Percentiles rank a stretch among this genome's conserved stretches.
Conservation (phyloP, 768 basidiomycete genomes). For the Trametes cingulata region DNA sequence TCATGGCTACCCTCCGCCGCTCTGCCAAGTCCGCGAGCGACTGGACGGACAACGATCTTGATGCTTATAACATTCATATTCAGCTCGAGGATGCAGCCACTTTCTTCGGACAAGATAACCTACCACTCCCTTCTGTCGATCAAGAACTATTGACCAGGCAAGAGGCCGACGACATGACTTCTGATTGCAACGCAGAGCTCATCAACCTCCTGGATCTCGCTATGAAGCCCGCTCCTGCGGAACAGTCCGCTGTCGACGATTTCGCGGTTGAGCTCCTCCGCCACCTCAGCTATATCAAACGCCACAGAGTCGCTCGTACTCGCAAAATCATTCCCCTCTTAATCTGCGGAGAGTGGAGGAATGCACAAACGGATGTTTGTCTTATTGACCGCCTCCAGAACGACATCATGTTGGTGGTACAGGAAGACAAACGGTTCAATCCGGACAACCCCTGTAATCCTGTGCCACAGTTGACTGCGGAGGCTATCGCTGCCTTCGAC, state of each 20-base stretch:
- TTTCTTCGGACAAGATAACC: slow-evolving; percentile 10
- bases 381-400: background rate
- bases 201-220: slow-evolving; percentile 19
- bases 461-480: background rate
- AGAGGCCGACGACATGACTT: slow-evolving; percentile 3
- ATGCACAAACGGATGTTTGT: slow-evolving; percentile 18
- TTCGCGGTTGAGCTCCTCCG: slow-evolving; percentile 19
- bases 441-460: too few species aligned
- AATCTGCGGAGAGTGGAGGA: slow-evolving; percentile 16
- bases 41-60: slow-evolving; percentile 9
- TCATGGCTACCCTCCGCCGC: too few species aligned
- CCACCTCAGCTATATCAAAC: slow-evolving; percentile 13
- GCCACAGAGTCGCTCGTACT: slow-evolving; percentile 10
- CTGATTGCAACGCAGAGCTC: slow-evolving; percentile 5
- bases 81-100: slow-evolving; percentile 7
- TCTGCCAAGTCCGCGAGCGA: slow-evolving; percentile 4
- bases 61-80: slow-evolving; percentile 5
- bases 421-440: slow-evolving; percentile 23
- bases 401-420: slow-evolving; percentile 12
- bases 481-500: slow-evolving; percentile 16
- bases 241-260: slow-evolving; percentile 20
- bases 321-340: slow-evolving; percentile 8
- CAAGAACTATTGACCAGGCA: slow-evolving; percentile 9
- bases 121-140: slow-evolving; percentile 1
- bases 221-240: slow-evolving; percentile 6